Conservation (phyloP, 352 stramenopile genomes). For the Peronospora farinosa region DNA sequence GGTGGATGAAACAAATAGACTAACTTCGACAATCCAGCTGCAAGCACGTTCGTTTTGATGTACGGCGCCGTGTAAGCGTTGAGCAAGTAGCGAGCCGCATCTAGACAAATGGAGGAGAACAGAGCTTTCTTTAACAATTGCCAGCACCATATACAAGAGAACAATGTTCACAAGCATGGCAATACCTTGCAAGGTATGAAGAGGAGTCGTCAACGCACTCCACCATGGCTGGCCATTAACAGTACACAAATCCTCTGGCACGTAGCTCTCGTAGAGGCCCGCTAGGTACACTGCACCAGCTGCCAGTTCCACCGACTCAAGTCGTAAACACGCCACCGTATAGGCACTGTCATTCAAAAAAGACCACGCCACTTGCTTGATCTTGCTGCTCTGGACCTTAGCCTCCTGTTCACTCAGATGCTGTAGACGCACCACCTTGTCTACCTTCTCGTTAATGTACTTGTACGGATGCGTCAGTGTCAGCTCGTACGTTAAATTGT, state of each 20-base stretch:
- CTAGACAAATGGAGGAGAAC: conserved; percentile 54
- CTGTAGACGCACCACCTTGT: conserved; percentile 67
- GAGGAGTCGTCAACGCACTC: conserved; percentile 54
- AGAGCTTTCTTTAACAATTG: conserved; percentile 61
- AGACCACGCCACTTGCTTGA: conserved; percentile 84
- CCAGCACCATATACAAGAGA: conserved; percentile 36
- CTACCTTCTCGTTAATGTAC: conserved; percentile 84
- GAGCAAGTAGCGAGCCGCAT: conserved; percentile 72
- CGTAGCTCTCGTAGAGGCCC: conserved; percentile 75
- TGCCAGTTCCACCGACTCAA: conserved; percentile 61
- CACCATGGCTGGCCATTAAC: conserved; percentile 59
- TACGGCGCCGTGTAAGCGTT: conserved; percentile 72
- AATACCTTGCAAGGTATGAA: conserved; percentile 82
- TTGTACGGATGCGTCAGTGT: conserved; percentile 82
- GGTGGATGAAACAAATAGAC: conserved; percentile 65
- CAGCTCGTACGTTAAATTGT: conserved; percentile 79
- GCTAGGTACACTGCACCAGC: conserved; percentile 80
- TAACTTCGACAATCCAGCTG: conserved; percentile 62
- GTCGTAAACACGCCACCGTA: conserved; percentile 74
- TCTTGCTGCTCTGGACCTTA: conserved; percentile 64
- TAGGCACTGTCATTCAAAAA: conserved; percentile 87
- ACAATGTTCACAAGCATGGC: conserved; percentile 32
- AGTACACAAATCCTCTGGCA: conserved; percentile 56
- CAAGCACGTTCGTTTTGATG: conserved; percentile 71
- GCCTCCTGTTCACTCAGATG: conserved; percentile 41